These are phyloP conservation scores for Schizosaccharomyces versatilis DNA, from an alignment of 1,139 yeast genomes.

Conservation along the genomic window DNA sequence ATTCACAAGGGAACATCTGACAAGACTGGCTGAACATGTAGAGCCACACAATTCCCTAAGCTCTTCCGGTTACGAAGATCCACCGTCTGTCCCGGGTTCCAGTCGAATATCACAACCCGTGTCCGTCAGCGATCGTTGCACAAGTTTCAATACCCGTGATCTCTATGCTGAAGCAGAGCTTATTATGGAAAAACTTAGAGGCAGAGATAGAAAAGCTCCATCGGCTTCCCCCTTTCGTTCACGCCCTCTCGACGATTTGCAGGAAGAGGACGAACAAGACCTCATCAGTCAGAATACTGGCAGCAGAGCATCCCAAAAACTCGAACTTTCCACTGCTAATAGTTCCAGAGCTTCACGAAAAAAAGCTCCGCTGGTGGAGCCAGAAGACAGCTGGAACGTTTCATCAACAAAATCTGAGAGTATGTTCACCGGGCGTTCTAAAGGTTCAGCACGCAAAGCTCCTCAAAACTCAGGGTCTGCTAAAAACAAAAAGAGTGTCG, in stretches of 20 bases:
- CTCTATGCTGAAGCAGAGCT: slow-evolving; percentile 9
- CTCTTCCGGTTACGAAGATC: not conserved
- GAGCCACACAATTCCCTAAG: not conserved
- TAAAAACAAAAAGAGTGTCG: not conserved
- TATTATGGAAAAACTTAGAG: slow-evolving; percentile 10
- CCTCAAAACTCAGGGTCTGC: not conserved
- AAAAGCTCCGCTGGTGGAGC: not conserved
- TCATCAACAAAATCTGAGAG: not conserved
- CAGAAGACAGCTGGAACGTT: not conserved
- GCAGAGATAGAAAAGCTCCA: slow-evolving; percentile 2
- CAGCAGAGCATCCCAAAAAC: not conserved
- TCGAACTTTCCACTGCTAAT: not conserved
- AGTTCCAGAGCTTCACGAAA: not conserved
- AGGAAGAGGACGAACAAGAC: slow-evolving; percentile 6
- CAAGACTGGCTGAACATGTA: slow-evolving; percentile 3
- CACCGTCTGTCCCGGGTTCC: not conserved
- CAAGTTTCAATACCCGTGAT: slow-evolving; percentile 11
- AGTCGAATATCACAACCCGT: not conserved
- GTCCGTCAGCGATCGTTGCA: slow-evolving; percentile 6
- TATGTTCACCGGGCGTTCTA: not conserved
- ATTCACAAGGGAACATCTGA: slow-evolving; percentile 9
- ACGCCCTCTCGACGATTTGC: slow-evolving; percentile 5
- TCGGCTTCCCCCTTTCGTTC: not conserved
- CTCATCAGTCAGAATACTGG: not conserved
- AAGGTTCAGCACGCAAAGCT: not conserved